phyloP scores from a whole-genome alignment of 108 stramenopile genomes.

The Cyclotella cryptica region DNA sequence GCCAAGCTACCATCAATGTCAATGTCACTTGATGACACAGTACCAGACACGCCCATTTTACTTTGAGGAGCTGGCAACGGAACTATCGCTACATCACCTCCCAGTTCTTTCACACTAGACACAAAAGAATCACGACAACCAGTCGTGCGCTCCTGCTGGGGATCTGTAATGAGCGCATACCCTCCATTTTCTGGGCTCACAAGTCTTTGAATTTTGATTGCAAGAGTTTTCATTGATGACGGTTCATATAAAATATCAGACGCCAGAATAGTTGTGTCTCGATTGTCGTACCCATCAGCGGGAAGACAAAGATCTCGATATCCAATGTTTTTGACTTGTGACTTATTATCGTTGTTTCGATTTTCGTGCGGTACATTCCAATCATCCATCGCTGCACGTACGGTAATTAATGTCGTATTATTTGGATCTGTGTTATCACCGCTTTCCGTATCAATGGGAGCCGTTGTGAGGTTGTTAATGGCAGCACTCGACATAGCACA shows the following conservation, averaged over 20 bases:
- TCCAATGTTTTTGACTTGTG: slow-evolving; percentile 30
- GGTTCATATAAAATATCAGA: slow-evolving; percentile 49
- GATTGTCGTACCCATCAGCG: slow-evolving; percentile 10
- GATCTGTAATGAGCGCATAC: slow-evolving; percentile 34
- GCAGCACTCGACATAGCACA: slow-evolving; percentile 59
- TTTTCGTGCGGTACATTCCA: slow-evolving; percentile 37
- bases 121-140: slow-evolving; percentile 29
- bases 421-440: not conserved
- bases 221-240: slow-evolving; percentile 37
- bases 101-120: slow-evolving; percentile 14
- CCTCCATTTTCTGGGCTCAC: slow-evolving; percentile 37
- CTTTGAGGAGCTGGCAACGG: not conserved
- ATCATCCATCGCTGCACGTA: slow-evolving; percentile 45
- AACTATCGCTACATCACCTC: slow-evolving; percentile 6
- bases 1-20: slow-evolving; percentile 41
- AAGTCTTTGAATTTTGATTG: slow-evolving; percentile 30
- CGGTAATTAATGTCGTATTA: slow-evolving; percentile 7
- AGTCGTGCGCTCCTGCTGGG: slow-evolving; percentile 26
- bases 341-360: not conserved
- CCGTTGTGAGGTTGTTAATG: slow-evolving; percentile 30
- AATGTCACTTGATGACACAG: slow-evolving; percentile 16
- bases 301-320: slow-evolving; percentile 25
- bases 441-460: slow-evolving; percentile 15
- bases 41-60: slow-evolving; percentile 3
- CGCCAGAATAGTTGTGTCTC: slow-evolving; percentile 30